Evolutionary conservation across 1,284 basidiomycete genomes (phyloP), one percentile per base, ranked within the genome.

Genomic region (Rhodotorula sp.): DNA sequence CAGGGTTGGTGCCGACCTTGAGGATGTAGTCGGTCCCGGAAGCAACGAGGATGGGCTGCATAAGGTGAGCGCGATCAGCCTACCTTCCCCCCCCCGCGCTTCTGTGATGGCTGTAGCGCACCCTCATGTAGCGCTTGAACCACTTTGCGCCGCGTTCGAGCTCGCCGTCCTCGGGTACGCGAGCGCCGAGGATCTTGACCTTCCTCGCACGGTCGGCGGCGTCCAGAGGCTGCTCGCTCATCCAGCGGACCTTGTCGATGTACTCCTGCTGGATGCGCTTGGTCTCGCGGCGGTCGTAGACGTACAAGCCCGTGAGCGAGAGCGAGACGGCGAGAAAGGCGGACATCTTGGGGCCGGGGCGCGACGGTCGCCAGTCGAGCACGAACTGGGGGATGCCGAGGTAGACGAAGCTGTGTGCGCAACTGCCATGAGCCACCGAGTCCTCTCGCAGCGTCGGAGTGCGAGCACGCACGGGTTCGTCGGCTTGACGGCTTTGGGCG

Each of bases 51-150:
- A 97, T 88, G 9, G 96, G 96, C 94, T 97, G 76, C 17, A 52
- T 67, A 58, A 59, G 57, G 17, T 9, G 14, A 45, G 64, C 19
- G 62, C 58, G 68, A 14, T 63, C 48, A 62, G 42, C 14, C 25
- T 52, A 19, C 12, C 19, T 10, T 19, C 17, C 14, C 23, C 34
- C 45, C 19, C 10, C 4, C 27, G 27, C 21, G 55, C 23, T 10
- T 16, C 21, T 77, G 55, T 48, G 34, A 61, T 9, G 8, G 10
- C 10, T 4, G 19, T 8, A 71, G 79, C 84, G 78, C 78, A 96
- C 94, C 90, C 97, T 97, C 85, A 97, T 88, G 82, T 97, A 98
- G 84, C 91, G 93, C 80, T 91, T 89, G 84, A 98, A 99, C 85
- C 92, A 93, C 81, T 85, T 88, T 79, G 92, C 83, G 66, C 89